Conservation (phyloP, 2,329 filamentous ascomycete genomes). For the Coccinonectria pachysandricola region DNA sequence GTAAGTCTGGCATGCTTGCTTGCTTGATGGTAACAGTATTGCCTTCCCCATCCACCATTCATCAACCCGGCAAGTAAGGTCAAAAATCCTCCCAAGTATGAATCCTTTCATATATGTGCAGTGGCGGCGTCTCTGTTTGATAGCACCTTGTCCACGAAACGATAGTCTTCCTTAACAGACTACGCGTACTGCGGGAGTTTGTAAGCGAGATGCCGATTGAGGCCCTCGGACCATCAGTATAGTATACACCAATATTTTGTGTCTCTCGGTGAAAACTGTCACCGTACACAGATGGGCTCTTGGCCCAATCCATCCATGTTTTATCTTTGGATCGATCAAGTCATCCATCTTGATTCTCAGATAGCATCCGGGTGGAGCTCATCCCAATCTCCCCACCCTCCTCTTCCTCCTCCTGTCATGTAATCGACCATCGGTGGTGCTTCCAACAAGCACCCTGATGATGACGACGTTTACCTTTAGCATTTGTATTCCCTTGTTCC, state of each 20-base stretch:
- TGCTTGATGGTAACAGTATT: slow-evolving; percentile 12
- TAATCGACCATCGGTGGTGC: neutral
- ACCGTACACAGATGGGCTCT: neutral
- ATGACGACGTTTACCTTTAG: neutral
- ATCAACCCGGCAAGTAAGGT: neutral
- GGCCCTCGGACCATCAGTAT: neutral
- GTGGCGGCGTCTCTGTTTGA: too few relatives aligned
- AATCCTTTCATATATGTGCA: too few relatives aligned
- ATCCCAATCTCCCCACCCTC: neutral
- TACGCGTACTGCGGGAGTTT: neutral
- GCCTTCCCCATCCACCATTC: slow-evolving; percentile 1
- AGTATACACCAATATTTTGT: neutral
- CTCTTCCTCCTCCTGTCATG: neutral
- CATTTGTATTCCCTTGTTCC: slow-evolving; percentile 13
- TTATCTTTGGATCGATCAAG: too few relatives aligned
- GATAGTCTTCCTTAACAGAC: neutral
- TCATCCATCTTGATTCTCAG: too few relatives aligned
- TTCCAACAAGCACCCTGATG: neutral
- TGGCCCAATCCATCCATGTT: neutral
- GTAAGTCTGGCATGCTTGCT: slow-evolving; percentile 15
- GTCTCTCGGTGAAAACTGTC: neutral
- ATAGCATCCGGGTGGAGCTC: too few relatives aligned
- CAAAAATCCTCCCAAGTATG: too few relatives aligned
- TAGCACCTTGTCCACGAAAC: too few relatives aligned
- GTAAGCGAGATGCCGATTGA: neutral